phyloP scores from a whole-genome alignment of 2,329 filamentous ascomycete genomes.

The Lachnum nothofagi region DNA sequence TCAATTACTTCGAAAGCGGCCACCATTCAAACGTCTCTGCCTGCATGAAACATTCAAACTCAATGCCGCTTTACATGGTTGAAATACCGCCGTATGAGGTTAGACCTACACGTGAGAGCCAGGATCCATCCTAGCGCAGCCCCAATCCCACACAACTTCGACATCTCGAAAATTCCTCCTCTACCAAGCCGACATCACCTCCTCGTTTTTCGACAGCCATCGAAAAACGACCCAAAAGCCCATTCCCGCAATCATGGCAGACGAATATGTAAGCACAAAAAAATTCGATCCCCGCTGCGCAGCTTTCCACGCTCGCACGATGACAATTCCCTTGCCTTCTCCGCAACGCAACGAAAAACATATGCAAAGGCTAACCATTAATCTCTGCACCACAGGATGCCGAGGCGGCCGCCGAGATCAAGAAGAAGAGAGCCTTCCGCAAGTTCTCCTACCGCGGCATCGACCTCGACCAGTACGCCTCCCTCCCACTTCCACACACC shows the following conservation, averaged over 20 bases:
- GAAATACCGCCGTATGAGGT: no score
- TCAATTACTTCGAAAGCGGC: no score
- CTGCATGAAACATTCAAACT: no score
- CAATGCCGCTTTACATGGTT: no score
- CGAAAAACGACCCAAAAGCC: conserved; percentile 24
- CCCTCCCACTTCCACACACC: conserved; percentile 20
- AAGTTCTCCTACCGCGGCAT: conserved; percentile 99
- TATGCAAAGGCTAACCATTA: conserved; percentile 31
- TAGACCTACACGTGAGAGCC: no score
- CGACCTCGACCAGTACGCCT: conserved; percentile 94
- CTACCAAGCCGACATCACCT: conserved; percentile 18
- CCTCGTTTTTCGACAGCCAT: conserved; percentile 29
- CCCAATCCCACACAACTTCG: conserved; percentile 4
- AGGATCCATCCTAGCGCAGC: no score
- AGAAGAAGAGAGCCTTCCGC: conserved; percentile 99
- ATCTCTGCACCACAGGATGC: conserved; percentile 62
- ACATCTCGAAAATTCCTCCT: conserved; percentile 8
- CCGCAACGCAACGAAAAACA: conserved; percentile 1
- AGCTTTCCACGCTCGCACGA: background rate
- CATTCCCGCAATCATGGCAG: conserved; percentile 66
- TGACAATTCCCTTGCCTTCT: background rate
- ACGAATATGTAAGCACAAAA: conserved; percentile 65
- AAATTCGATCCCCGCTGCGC: background rate
- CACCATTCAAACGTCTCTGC: no score
- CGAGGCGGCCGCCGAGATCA: conserved; percentile 97